A percentile compares a stretch with the other conserved stretches of the same genome.
These are phyloP conservation scores for Darksidea phi DNA, from an alignment of 495 filamentous ascomycete species.

Conservation along the genomic window DNA sequence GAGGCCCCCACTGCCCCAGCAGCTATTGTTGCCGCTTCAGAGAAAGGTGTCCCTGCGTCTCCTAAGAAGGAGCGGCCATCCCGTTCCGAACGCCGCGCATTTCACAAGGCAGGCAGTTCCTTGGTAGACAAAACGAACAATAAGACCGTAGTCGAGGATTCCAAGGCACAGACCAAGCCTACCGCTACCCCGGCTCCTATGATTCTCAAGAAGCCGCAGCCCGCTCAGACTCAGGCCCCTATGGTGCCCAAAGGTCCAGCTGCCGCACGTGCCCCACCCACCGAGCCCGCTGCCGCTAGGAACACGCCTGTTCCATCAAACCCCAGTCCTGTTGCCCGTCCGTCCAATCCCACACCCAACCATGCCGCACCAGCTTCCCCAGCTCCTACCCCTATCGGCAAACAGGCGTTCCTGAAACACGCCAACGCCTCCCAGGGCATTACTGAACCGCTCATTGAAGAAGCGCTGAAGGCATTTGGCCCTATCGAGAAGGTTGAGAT, in stretches of 20 bases:
- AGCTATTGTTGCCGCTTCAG: slow-evolving; percentile 1
- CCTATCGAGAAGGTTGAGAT: slow-evolving; percentile 76
- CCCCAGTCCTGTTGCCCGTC: slow-evolving; percentile 37
- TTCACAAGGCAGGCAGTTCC: slow-evolving; percentile 20
- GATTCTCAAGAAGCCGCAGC: slow-evolving; percentile 34
- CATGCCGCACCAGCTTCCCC: slow-evolving; percentile 20
- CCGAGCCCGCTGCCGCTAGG: slow-evolving; percentile 37
- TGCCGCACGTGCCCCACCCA: slow-evolving; percentile 29
- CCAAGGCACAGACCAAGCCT: slow-evolving; percentile 28
- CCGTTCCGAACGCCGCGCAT: slow-evolving; percentile 35
- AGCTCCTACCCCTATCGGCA: slow-evolving; percentile 36
- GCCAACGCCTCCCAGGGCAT: slow-evolving; percentile 90
- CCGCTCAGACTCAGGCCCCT: slow-evolving; percentile 10
- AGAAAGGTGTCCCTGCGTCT: slow-evolving; percentile 24
- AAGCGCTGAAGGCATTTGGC: slow-evolving; percentile 70
- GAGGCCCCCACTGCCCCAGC: slow-evolving; percentile 18
- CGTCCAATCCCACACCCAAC: slow-evolving; percentile 42
- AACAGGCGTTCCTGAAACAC: slow-evolving; percentile 84
- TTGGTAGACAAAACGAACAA: slow-evolving; percentile 34
- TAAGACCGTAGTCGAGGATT: slow-evolving; percentile 18
- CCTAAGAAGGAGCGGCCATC: slow-evolving; percentile 35
- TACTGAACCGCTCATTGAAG: slow-evolving; percentile 71
- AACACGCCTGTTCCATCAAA: slow-evolving; percentile 31
- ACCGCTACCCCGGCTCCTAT: slow-evolving; percentile 22
- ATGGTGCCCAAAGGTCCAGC: slow-evolving; percentile 31